Evolutionary conservation across 192 early-diverging fungal species (phyloP).

Genomic region (Rhizophagus prolifer): DNA sequence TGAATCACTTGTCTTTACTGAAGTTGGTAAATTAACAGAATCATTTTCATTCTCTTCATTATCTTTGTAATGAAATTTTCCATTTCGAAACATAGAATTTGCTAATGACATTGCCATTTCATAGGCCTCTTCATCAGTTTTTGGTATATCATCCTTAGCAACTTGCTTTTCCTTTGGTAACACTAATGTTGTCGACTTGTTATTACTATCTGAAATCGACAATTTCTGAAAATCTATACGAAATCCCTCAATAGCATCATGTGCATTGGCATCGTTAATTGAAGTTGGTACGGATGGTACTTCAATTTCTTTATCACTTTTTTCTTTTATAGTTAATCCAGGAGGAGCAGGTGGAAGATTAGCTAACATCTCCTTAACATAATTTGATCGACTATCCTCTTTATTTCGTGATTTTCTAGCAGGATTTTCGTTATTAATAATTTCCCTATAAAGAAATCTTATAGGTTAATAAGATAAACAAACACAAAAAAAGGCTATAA

Average conservation of each 20-base stretch:
- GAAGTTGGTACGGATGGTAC: not conserved
- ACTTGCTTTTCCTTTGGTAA: slow-evolving; percentile 1
- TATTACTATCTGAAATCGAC: not conserved
- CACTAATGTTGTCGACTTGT: slow-evolving; percentile 18
- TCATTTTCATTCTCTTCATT: slow-evolving; percentile 31
- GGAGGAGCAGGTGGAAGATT: slow-evolving; percentile 28
- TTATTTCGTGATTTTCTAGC: not conserved
- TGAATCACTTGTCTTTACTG: slow-evolving; percentile 2
- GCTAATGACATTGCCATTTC: slow-evolving; percentile 28
- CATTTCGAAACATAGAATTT: slow-evolving; percentile 14
- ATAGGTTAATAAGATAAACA: not conserved
- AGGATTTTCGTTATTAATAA: not conserved
- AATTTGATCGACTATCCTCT: slow-evolving; percentile 11
- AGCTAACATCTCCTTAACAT: slow-evolving; percentile 31
- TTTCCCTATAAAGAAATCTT: not conserved
- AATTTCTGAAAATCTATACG: slow-evolving; percentile 30
- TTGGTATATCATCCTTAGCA: not conserved
- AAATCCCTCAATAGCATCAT: slow-evolving; percentile 44
- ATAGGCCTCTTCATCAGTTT: slow-evolving; percentile 25
- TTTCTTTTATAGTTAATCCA: slow-evolving; percentile 27
- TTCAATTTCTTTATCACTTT: slow-evolving; percentile 23
- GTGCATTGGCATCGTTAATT: not conserved
- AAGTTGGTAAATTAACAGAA: slow-evolving; percentile 4
- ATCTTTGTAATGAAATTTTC: slow-evolving; percentile 41
- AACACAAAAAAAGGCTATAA: not conserved